Evolutionary conservation across 2,329 filamentous ascomycete species (phyloP), one percentile per base, ranked within the genome.

Genomic region (Cryphonectria radicalis): DNA sequence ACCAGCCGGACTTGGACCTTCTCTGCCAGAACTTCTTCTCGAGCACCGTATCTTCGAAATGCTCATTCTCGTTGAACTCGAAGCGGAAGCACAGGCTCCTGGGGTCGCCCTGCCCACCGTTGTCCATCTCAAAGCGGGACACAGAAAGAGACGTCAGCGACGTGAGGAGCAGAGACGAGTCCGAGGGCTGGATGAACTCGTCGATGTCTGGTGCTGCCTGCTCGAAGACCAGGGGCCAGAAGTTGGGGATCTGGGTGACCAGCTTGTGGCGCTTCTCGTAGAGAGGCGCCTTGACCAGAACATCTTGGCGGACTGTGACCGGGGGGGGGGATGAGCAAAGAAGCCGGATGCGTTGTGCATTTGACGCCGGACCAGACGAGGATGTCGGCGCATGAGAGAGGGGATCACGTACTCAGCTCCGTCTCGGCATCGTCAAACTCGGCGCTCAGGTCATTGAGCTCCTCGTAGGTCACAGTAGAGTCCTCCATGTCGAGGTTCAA

Each of bases 11-110:
- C 79, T 86, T 88, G 72, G 88, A 85, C 80, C 88, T 87, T 75
- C 95, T 90, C 86, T 91, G 94, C 88, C 91, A 95, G 83, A 98
- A 97, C 79, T 92, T 93, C 90, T 98, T 98, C 83, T 95, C 92
- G 65, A 98, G 83, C 68, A 90, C 88, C 69, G 84, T 86, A 83
- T 97, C 87, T 79, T 91, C 87, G 77, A 98, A 97, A 84, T 91
- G 91, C 66, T 94, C 90, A 82, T 98, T 98, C 74, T 90, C 87
- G 72, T 82, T 83, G 82, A 97, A 97, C 77, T 93, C 90, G 78
- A 96, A 94, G 74, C 84, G 90, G 84, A 97, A 89, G 73, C 87
- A 84, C 76, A 98, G 81, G 82, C 91, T 94, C 80, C 94, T 91
- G 32, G 95, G 95, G 78, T 96, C 93, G 78, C 93, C 93, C 70